These are phyloP conservation scores for Suaeda aralocaspica DNA, from an alignment of 148 eudicot genomes.

Conservation along the genomic window DNA sequence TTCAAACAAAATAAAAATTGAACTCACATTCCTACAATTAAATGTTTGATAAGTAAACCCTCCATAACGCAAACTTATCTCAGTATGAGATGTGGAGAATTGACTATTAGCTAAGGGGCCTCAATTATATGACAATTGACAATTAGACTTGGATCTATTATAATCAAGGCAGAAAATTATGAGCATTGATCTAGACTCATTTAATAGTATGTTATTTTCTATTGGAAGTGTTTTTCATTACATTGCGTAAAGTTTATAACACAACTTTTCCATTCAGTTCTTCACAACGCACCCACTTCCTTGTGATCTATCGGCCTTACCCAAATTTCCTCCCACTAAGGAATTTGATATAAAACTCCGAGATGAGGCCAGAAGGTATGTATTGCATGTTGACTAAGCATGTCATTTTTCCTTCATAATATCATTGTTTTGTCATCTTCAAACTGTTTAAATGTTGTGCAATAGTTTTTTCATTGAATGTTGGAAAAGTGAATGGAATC, in stretches of 20 bases:
- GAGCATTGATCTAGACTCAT: neutral
- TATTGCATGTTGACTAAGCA: neutral
- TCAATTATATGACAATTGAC: neutral
- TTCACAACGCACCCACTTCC: constrained; percentile 70
- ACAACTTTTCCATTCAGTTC: constrained; percentile 42
- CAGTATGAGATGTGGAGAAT: neutral
- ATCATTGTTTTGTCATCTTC: neutral
- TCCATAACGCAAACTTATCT: neutral
- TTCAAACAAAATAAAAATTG: too few species aligned
- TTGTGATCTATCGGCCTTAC: constrained; percentile 74
- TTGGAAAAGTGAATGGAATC: too few species aligned
- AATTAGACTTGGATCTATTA: neutral
- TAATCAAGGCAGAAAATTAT: neutral
- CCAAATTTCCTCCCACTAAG: constrained; percentile 78
- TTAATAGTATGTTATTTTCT: neutral
- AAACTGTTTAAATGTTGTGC: too few species aligned
- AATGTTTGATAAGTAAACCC: neutral
- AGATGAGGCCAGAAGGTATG: constrained; percentile 76
- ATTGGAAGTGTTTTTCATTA: constrained; percentile 4
- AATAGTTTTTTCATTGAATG: too few species aligned
- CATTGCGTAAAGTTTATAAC: neutral
- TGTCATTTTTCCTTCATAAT: neutral
- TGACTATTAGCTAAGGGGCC: neutral
- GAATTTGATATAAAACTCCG: constrained; percentile 68
- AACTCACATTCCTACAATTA: neutral